phyloP scores from a whole-genome alignment of 306 rosid genomes.

The Trifolium repens region DNA sequence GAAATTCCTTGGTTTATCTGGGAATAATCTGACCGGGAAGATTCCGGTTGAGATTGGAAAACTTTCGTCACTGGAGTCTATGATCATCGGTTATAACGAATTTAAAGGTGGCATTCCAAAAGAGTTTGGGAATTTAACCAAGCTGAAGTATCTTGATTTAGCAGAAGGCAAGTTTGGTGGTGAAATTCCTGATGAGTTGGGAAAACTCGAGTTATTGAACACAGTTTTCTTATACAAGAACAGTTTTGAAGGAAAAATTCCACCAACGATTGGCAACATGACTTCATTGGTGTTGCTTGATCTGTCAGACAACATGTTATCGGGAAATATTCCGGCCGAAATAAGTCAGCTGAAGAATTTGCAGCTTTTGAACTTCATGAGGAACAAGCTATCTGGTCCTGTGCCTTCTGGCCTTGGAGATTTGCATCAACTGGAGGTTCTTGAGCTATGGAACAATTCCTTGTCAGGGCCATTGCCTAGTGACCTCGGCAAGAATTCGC shows the following conservation, averaged over 20 bases:
- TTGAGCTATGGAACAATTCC: constrained; percentile 94
- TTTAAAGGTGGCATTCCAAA: constrained; percentile 79
- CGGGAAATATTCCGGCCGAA: constrained; percentile 74
- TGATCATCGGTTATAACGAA: constrained; percentile 81
- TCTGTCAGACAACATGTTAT: constrained; percentile 77
- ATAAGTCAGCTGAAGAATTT: constrained; percentile 67
- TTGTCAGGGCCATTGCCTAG: constrained; percentile 75
- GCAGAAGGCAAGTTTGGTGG: constrained; percentile 83
- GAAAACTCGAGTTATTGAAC: constrained; percentile 60
- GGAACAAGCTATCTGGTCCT: constrained; percentile 72
- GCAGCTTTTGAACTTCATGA: constrained; percentile 83
- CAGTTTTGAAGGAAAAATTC: constrained; percentile 67
- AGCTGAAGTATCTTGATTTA: constrained; percentile 82
- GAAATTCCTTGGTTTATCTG: constrained; percentile 90
- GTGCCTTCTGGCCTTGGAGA: constrained; percentile 74
- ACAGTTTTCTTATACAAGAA: constrained; percentile 79
- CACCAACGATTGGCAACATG: constrained; percentile 58
- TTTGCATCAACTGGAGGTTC: constrained; percentile 61
- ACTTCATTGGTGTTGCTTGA: constrained; percentile 63
- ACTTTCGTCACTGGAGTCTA: constrained; percentile 68
- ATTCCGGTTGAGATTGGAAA: constrained; percentile 76
- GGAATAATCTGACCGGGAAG: constrained; percentile 79
- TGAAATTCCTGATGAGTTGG: constrained; percentile 80
- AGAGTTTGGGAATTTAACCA: constrained; percentile 83
- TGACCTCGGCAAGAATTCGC: constrained; percentile 74